A percentile compares a stretch with the other conserved stretches of the same genome.
Evolutionary conservation across 2,329 filamentous ascomycete species (phyloP).

Genomic region (Fusarium aywerte): DNA sequence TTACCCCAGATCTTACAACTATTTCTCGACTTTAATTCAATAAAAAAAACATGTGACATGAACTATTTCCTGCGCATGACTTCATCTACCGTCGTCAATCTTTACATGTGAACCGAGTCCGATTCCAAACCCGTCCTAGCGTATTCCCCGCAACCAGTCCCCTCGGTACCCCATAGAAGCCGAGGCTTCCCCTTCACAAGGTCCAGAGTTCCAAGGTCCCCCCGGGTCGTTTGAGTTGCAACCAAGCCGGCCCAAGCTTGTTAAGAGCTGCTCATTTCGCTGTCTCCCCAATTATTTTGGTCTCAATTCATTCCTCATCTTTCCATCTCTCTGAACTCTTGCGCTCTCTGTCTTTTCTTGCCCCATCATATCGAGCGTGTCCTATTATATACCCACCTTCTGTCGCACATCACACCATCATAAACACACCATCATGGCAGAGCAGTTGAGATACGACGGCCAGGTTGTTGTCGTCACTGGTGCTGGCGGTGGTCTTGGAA

Average conservation of each 20-base stretch:
- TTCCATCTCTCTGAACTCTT: background rate
- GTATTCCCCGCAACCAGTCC: slow-evolving; percentile 41
- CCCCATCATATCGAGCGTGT: slow-evolving; percentile 33
- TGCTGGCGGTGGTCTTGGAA: slow-evolving; percentile 81
- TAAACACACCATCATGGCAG: slow-evolving; percentile 62
- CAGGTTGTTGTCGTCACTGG: slow-evolving; percentile 87
- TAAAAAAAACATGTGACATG: slow-evolving; percentile 33
- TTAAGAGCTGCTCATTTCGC: slow-evolving; percentile 43
- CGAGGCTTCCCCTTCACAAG: slow-evolving; percentile 47
- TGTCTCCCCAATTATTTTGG: slow-evolving; percentile 17
- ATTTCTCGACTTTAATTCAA: background rate
- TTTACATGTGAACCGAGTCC: slow-evolving; percentile 47
- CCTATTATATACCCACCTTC: slow-evolving; percentile 26
- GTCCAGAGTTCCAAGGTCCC: slow-evolving; percentile 18
- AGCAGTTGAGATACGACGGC: slow-evolving; percentile 81
- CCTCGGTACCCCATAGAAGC: slow-evolving; percentile 49
- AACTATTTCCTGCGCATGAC: slow-evolving; percentile 42
- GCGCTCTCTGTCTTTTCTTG: slow-evolving; percentile 10
- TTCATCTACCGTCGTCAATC: slow-evolving; percentile 35
- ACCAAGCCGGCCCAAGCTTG: slow-evolving; percentile 43
- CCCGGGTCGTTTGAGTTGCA: slow-evolving; percentile 25
- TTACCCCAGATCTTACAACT: slow-evolving; percentile 12
- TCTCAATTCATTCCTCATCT: slow-evolving; percentile 10
- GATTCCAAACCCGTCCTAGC: slow-evolving; percentile 42
- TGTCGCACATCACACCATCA: slow-evolving; percentile 27